Evolutionary conservation across 108 stramenopile species (phyloP).

Genomic region (Stephanodiscus minutulus): DNA sequence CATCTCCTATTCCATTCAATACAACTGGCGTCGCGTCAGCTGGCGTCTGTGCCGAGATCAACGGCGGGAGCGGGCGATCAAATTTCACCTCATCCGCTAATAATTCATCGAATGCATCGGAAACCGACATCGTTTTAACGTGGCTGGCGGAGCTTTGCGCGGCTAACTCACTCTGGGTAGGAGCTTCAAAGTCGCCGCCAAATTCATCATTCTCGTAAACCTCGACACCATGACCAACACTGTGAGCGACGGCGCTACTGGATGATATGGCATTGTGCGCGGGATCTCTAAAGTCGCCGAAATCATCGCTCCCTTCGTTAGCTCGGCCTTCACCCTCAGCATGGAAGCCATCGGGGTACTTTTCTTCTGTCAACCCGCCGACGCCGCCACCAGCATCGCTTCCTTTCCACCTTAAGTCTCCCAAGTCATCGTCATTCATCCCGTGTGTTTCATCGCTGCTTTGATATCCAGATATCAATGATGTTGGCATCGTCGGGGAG

Average conservation of each 20-base stretch:
- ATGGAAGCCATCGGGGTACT: not conserved
- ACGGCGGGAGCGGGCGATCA: not conserved
- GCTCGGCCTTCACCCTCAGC: not conserved
- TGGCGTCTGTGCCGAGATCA: not conserved
- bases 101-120: not conserved
- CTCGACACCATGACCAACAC: not conserved
- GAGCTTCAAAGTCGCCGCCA: not conserved
- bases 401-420: not conserved
- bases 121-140: not conserved
- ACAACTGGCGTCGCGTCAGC: not conserved
- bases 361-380: not conserved
- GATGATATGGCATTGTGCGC: not conserved
- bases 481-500: not conserved
- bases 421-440: not conserved
- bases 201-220: not conserved
- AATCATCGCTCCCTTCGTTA: not conserved
- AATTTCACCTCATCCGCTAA: not conserved
- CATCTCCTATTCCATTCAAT: not conserved
- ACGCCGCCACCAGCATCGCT: not conserved
- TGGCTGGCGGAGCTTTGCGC: not conserved
- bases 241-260: not conserved
- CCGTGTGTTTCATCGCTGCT: not conserved
- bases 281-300: not conserved
- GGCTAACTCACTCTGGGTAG: not conserved
- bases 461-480: not conserved